Conservation (phyloP, 2,329 filamentous ascomycete species). For the Pseudogymnoascus sp. region DNA sequence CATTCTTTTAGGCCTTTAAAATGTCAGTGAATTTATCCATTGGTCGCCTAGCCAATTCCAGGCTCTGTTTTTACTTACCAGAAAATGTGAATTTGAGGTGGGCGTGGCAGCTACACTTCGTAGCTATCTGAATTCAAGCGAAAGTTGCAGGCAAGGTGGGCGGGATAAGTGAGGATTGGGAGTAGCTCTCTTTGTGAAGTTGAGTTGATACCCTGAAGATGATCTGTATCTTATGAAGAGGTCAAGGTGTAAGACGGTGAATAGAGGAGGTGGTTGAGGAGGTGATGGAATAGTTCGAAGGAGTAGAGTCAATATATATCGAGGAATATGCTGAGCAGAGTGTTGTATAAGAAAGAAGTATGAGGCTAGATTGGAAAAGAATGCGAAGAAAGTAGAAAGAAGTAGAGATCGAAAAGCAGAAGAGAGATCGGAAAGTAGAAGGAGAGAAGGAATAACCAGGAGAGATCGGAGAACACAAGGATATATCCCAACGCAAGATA, state of each 20-base stretch:
- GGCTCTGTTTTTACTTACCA: neutral
- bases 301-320: neutral
- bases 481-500: neutral
- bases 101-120: neutral
- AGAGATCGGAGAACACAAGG: neutral
- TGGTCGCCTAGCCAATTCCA: neutral
- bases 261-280: neutral
- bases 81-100: neutral
- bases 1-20: neutral
- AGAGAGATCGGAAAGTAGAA: too few relatives aligned
- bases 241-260: too few relatives aligned
- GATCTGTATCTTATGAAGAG: too few relatives aligned
- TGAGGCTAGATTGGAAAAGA: neutral
- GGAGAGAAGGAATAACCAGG: too few relatives aligned
- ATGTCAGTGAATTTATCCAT: neutral
- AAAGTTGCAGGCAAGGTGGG: neutral
- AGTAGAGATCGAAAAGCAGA: too few relatives aligned
- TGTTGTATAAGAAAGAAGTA: neutral
- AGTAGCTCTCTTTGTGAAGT: neutral
- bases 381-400: neutral
- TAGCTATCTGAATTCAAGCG: neutral
- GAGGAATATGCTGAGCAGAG: neutral
- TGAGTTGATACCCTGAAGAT: neutral
- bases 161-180: neutral
- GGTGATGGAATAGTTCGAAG: neutral